Base-by-base conservation (phyloP, 176 grass and related monocot species). In the Neostapfia colusana region DNA sequence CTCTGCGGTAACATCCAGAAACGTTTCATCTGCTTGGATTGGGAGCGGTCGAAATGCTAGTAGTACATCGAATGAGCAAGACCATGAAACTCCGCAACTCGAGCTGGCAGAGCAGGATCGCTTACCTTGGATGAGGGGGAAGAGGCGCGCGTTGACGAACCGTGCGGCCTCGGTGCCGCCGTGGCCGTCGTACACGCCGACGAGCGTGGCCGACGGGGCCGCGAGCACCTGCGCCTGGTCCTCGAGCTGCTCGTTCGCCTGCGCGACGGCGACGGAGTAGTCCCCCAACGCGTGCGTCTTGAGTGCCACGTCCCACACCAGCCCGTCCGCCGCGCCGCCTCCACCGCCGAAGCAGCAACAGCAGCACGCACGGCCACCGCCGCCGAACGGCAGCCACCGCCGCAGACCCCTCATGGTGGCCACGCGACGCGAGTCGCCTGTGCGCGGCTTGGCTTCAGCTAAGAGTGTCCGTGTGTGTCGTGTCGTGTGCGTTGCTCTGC, bases 81-180 rank as follows among this genome's bases (percentile, higher is more conserved):
- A 31, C 31, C 31, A 31, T 31, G 31, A 31, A 31, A 31, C 31
- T 31, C 31, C 2, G 31, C 1, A 31, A 31, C 31, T 31, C 2
- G 31, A 31, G 3, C 31, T 31, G 31, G 3, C 44, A 46, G 44
- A 16, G 44, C 44, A 15, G 3, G 44, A 46, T 15, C 12, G 44
- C n/a, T 34, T 7, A 85, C 85, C 80, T 79, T 88, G 85, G 75
- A 88, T 88, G 68, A 91, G 79, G 79, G 92, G 86, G 86, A 97
- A 97, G 88, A 97, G 86, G 9, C 89, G 86, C 7, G 84, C 82
- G 83, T 97, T 92, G 76, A 85, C 83, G 69, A 97, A 83, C 14
- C 94, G 84, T 0, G 91, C 94, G 10, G 92, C 88, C 79, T 91
- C 86, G 41, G 83, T 78, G 10, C 83, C 92, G 37, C 94, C 86